Conservation (phyloP, 2,329 filamentous ascomycete genomes). For the Penicillium vulpinum region DNA sequence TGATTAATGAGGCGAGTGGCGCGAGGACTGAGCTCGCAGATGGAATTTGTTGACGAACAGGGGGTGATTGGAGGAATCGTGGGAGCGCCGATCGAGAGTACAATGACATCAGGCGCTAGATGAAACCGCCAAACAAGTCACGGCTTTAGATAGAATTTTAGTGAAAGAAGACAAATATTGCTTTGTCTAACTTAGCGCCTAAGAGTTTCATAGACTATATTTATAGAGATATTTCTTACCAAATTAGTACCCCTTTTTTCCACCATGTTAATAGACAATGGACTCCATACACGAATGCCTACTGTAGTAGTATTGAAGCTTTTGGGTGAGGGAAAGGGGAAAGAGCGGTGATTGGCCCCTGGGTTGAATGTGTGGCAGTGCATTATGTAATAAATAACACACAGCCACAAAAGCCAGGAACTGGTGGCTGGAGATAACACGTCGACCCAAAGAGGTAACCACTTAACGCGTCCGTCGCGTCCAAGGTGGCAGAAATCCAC, state of each 20-base stretch:
- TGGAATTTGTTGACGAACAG: slow-evolving; percentile 16
- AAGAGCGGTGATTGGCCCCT: slow-evolving; percentile 12
- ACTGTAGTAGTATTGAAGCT: not conserved
- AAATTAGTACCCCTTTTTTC: not conserved
- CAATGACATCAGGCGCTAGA: slow-evolving; percentile 41
- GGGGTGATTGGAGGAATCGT: slow-evolving; percentile 31
- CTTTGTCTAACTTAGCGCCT: not conserved
- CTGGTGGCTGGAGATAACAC: slow-evolving; percentile 16
- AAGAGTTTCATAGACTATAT: not conserved
- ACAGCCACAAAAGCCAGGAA: not conserved
- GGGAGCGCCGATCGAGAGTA: slow-evolving; percentile 26
- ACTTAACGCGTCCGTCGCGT: slow-evolving; percentile 37
- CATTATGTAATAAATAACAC: not conserved
- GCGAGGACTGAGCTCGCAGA: slow-evolving; percentile 15
- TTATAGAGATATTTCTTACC: not conserved
- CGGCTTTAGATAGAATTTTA: slow-evolving; percentile 12
- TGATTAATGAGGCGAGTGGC: slow-evolving; percentile 35
- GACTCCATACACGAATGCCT: not conserved
- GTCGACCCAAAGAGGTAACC: slow-evolving; percentile 28
- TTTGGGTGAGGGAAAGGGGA: slow-evolving; percentile 1
- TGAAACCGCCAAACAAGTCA: slow-evolving; percentile 30
- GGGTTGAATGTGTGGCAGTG: slow-evolving; percentile 12
- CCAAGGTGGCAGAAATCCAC: slow-evolving; percentile 19
- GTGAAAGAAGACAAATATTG: not conserved
- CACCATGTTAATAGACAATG: not conserved